Evolutionary conservation across 2,329 filamentous ascomycete genomes (phyloP), one percentile per base, ranked within the genome.

Genomic region (Diaporthe longicolla): DNA sequence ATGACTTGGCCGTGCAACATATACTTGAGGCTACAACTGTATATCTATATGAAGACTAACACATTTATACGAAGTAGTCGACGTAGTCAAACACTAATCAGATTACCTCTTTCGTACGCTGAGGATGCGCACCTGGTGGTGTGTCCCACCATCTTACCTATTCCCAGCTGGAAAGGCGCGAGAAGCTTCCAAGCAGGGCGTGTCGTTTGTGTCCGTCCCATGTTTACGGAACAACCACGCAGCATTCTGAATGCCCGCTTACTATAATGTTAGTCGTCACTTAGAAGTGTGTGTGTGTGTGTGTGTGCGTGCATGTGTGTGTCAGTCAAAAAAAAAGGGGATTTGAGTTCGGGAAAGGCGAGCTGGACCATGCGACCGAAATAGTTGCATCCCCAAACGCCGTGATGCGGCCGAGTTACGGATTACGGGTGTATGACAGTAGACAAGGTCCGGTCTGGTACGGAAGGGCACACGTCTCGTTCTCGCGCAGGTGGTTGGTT

Each of bases 381-480:
- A 68, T 68, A 68, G 63, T 24, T 24, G 29, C 15, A 26, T 13
- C 17, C 40, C 40, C 40, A 43, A 68, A 68, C 48, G 63, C 63
- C 63, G 48, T 29, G 63, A 54, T 68, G 63, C 21, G 48, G 63
- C 63, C 63, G 48, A 54, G 32, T 54, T 54, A 4, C n/a, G 21
- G 45, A 68, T 68, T 68, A 68, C 63, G 45, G 48, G n/a, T 21
- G 63, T 50, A 68, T 68, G 45, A 68, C 63, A 26, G 48, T 52
- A 7, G 8, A 24, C 48, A 43, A 7, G 15, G 40, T 17, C 40
- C 15, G 40, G 19, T 48, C 19, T n/a, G 48, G 48, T 66, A 52
- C 21, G 63, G 1, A 68, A 21, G 24, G 43, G 48, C 40, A 13
- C 11, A 40, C 15, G 3, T 17, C 40, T 43, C 40, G 24, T 24